Base-by-base conservation (phyloP, 1,139 yeast species). In the Blastobotrys apis region DNA sequence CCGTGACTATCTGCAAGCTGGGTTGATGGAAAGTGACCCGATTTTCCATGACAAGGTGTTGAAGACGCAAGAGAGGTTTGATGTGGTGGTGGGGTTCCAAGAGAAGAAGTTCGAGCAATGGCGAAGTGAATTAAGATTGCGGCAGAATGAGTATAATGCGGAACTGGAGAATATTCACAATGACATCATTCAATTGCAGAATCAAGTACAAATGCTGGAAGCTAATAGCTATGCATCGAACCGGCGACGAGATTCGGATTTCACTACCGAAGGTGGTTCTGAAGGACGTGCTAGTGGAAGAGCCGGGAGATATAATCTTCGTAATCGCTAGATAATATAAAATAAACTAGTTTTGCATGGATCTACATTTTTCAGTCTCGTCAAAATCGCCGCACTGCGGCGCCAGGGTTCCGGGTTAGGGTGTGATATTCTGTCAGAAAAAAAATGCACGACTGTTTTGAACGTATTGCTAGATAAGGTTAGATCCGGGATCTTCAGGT, bases 61-160 rank as follows among this genome's bases (percentile, higher is more conserved):
- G 48, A 60, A 68, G 41, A 63, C 75, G 50, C 74, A 74, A 53
- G 68, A 65, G 48, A 69, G 66, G 48, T 75, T 78, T 53, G 71
- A 73, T n/a, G 71, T 68, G 17, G 65, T 74, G 25, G 74, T 80
- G 33, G 59, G 63, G 22, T 55, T 63, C 25, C 85, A 84, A 59
- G 87, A 83, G 53, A 68, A 64, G 45, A 73, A 77, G 51, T 83
- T 84, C 57, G 76, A 75, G 55, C 77, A 75, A 34, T 84, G 92
- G 90, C 78, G 79, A 52, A 63, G 63, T 40, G 78, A 76, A 3
- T 68, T 85, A 45, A 69, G 75, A 38, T 69, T 67, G 16, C 75
- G 75, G 53, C 92, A 84, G 60, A 69, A 69, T 23, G 63, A 63
- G 43, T 73, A 78, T 55, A 82, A 82, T 54, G 61, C 66, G 33